Percentiles rank a stretch among this genome's conserved stretches.
Evolutionary conservation across 176 grass and related monocot species (phyloP).

Genomic region (Carex cristatella): DNA sequence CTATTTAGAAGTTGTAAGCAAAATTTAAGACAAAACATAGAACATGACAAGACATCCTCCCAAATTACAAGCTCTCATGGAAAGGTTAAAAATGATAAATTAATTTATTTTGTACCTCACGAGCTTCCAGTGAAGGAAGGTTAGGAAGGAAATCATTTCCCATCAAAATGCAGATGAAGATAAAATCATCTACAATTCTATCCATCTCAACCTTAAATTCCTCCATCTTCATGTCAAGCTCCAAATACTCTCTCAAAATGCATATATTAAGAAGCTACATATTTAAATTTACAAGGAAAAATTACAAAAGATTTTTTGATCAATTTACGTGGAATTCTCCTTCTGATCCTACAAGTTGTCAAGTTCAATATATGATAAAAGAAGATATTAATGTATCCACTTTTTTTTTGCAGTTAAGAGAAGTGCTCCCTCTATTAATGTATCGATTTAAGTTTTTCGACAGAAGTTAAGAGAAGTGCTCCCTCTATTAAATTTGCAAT

Average conservation of each 20-base stretch:
- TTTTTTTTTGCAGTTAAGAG: no score
- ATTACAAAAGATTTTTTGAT: background rate
- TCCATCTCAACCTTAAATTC: constrained; percentile 38
- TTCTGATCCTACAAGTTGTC: background rate
- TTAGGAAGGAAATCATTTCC: constrained; percentile 88
- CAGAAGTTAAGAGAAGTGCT: background rate
- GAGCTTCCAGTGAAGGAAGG: constrained; percentile 58
- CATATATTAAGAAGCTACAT: constrained; percentile 68
- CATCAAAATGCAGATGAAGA: constrained; percentile 60
- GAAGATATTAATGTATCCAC: no score
- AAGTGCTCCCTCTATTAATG: no score
- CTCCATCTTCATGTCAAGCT: constrained; percentile 49
- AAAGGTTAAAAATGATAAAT: background rate
- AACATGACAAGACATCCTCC: background rate
- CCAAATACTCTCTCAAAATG: constrained; percentile 66
- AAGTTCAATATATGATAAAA: background rate
- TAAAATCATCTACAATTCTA: constrained; percentile 66
- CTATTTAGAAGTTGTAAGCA: constrained; percentile 9
- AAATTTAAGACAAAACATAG: background rate
- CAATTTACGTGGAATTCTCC: background rate
- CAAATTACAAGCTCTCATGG: background rate
- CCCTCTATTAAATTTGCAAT: background rate
- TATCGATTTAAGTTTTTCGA: background rate
- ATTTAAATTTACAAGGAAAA: background rate
- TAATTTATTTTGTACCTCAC: constrained; percentile 37